Evolutionary conservation across 2,329 filamentous ascomycete genomes (phyloP).

Genomic region (Monilinia vaccinii-corymbosi): DNA sequence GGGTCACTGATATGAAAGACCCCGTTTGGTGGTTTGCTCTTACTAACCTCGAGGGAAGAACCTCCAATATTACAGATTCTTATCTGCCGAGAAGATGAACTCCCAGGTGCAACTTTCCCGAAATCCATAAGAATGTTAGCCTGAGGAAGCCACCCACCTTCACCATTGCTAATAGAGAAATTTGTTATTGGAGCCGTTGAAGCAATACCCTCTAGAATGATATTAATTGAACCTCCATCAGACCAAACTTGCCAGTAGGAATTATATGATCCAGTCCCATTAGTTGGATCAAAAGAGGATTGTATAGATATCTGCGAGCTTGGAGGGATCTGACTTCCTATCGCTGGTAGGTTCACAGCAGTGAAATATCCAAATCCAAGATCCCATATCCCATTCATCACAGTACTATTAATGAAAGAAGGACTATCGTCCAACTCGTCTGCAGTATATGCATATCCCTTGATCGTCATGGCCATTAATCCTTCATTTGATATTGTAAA

Average conservation of each 20-base stretch:
- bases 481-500: slow-evolving; percentile 31
- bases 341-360: slow-evolving; percentile 19
- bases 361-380: slow-evolving; percentile 19
- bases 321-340: slow-evolving; percentile 23
- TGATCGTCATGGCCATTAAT: slow-evolving; percentile 27
- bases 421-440: slow-evolving; percentile 21
- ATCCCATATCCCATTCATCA: slow-evolving; percentile 21
- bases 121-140: slow-evolving; percentile 21
- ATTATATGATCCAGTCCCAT: slow-evolving; percentile 25
- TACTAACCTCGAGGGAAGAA: slow-evolving; percentile 25
- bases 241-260: slow-evolving; percentile 27
- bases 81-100: slow-evolving; percentile 20
- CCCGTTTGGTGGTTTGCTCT: slow-evolving; percentile 27
- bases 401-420: slow-evolving; percentile 18
- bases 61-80: slow-evolving; percentile 29
- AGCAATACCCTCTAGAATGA: slow-evolving; percentile 25
- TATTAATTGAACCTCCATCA: slow-evolving; percentile 25
- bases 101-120: slow-evolving; percentile 25
- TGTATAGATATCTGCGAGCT: slow-evolving; percentile 21
- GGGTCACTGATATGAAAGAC: slow-evolving; percentile 19
- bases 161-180: slow-evolving; percentile 26
- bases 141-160: slow-evolving; percentile 28
- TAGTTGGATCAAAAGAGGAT: slow-evolving; percentile 26
- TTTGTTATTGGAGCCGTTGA: slow-evolving; percentile 25
- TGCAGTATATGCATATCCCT: slow-evolving; percentile 27